Base-by-base conservation (phyloP, 2,329 filamentous ascomycete species). In the Fusarium fracticaudum region DNA sequence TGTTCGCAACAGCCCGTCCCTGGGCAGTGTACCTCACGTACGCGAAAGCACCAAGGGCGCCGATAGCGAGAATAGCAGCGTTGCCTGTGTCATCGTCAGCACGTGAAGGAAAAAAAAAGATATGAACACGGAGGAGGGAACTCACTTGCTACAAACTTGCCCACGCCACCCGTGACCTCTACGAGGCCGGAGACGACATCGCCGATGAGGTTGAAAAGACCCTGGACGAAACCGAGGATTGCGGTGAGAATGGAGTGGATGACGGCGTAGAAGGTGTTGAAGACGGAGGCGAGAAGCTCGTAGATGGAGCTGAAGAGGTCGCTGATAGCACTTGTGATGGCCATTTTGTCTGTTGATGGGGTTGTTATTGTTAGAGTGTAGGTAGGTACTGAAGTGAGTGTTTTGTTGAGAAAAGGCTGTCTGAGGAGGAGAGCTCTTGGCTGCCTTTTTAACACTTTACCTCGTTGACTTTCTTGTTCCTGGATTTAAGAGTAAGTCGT, bases 301-400 rank as follows among this genome's bases (percentile, higher is more conserved):
- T 82, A 84, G 76, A 85, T 78, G 76, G 82, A 84, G 73, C 80
- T 83, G 77, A 85, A 76, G 55, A 85, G 78, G 72, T 84, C 81
- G 50, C 76, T 74, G 59, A 85, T 69, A 37, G 83, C 84, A 50
- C 77, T 73, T 29, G 79, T 79, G 76, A 85, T 67, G 48, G 82
- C 77, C 81, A 83, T 82, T 61, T 60, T 81, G 54, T 47, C 2
- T 45, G 12, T 10, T 43, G 31, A 15, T 53, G 3, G 8, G n/a
- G n/a, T 50, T 50, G 15, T 35, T 15, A 12, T 15, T 64, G 9
- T 11, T 12, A 20, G 12, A 10, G 41, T 44, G 12, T 35, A 15
- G 22, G 24, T 47, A 22, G 22, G 24, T 47, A 22, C 3, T 5
- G 5, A 48, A 9, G 20, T 15, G 26, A 38, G 29, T 29, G 26